Evolutionary conservation across 1,284 basidiomycete species (phyloP), one percentile per base, ranked within the genome.

Genomic region (Apiotrichum siamense): DNA sequence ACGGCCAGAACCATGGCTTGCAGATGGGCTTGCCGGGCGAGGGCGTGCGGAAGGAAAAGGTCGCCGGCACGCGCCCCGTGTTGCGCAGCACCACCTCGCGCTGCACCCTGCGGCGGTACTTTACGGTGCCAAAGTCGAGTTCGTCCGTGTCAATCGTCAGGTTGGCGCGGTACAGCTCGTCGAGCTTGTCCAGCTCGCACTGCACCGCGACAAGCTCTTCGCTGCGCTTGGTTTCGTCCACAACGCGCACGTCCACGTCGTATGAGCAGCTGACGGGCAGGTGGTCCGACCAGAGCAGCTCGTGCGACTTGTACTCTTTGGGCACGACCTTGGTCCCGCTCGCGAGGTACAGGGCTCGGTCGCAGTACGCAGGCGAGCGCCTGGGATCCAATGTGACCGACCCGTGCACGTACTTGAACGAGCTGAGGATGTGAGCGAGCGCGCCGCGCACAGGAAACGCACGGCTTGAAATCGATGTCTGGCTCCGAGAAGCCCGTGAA

Each of bases 71-170:
- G 35, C 54, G 50, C 3, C 69, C 69, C 2, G 52, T 58, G 54
- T 72, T 72, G 7, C 51, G 52, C 21, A 72, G 42, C 13, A 42
- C 57, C 3, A 70, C 20, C 29, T 60, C 43, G 20, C 60, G 55
- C 20, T 47, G 46, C 7, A 55, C 56, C 6, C 47, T 47, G n/a
- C 50, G 58, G 32, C 60, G 47, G 48, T 65, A 64, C 62, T 45
- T 55, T 29, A 69, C 50, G 3, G 60, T 52, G 1, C 67, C 68
- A 53, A 81, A 67, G 17, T 74, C 72, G 35, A 82, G 57, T 33
- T 78, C 75, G 29, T 75, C 72, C 48, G 67, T 72, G 4, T 72
- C 72, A 45, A 77, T 77, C 53, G 75, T 76, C 48, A 79, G 55
- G n/a, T 75, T 73, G 20, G 75, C 75, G 10, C 78, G 75, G 54